phyloP scores from a whole-genome alignment of 805 yeast genomes.

The Kodamaea neixiangensis region DNA sequence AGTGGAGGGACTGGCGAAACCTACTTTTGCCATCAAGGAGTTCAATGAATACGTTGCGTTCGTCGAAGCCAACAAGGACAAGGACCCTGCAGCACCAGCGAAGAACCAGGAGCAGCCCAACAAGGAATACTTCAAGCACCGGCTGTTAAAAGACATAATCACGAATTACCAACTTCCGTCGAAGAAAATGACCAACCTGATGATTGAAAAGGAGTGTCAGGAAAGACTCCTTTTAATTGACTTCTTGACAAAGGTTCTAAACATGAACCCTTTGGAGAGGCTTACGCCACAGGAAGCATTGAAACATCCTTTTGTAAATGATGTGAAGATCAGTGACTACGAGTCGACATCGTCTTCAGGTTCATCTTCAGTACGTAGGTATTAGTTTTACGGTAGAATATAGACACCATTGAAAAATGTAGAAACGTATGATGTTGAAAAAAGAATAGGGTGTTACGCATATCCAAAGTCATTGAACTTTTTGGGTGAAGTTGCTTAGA shows the following conservation, averaged over 20 bases:
- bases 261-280: conserved; percentile 87
- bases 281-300: conserved; percentile 97
- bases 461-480: too few relatives aligned
- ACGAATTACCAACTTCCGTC: conserved; percentile 71
- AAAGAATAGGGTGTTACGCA: too few relatives aligned
- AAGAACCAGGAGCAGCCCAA: conserved; percentile 69
- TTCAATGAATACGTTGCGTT: conserved; percentile 39
- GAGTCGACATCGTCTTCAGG: background rate
- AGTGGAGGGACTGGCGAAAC: conserved; percentile 23
- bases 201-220: conserved; percentile 69
- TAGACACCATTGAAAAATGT: background rate
- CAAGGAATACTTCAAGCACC: conserved; percentile 74
- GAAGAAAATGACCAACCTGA: conserved; percentile 51
- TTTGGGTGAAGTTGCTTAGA: too few relatives aligned
- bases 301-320: conserved; percentile 81
- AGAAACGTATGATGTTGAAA: background rate
- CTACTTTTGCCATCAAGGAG: conserved; percentile 33
- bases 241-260: conserved; percentile 74
- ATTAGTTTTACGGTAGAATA: background rate
- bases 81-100: conserved; percentile 21
- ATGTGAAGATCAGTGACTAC: conserved; percentile 14
- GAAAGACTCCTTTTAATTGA: conserved; percentile 74
- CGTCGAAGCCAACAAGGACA: conserved; percentile 22
- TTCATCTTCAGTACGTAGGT: background rate
- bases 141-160: conserved; percentile 69